Conservation (phyloP, 495 filamentous ascomycete species). For the Hypoxylon intermedium region DNA sequence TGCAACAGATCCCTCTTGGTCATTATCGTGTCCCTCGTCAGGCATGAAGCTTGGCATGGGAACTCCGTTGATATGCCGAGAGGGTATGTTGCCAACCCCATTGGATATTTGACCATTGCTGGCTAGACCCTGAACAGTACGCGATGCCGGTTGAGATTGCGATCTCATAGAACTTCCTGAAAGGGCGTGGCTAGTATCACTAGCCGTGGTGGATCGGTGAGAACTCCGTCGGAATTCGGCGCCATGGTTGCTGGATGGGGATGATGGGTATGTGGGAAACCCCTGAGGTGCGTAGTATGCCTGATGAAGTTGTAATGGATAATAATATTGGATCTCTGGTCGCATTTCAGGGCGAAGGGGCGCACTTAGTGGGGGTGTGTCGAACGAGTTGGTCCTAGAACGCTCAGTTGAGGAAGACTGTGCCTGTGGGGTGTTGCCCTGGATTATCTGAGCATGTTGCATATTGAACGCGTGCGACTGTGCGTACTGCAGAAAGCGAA, state of each 20-base stretch:
- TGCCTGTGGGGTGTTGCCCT: slow-evolving; percentile 50
- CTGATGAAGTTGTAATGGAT: slow-evolving; percentile 41
- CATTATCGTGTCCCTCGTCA: slow-evolving; percentile 53
- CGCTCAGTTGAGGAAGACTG: slow-evolving; percentile 52
- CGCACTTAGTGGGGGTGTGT: slow-evolving; percentile 58
- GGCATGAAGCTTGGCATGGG: slow-evolving; percentile 57
- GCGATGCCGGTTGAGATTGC: slow-evolving; percentile 63
- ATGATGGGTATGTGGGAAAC: slow-evolving; percentile 55
- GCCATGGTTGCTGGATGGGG: slow-evolving; percentile 50
- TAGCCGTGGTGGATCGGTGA: slow-evolving; percentile 52
- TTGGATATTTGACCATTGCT: slow-evolving; percentile 39
- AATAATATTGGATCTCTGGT: too few species aligned
- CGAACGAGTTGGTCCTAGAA: slow-evolving; percentile 61
- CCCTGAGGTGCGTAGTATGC: slow-evolving; percentile 44
- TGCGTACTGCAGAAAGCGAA: slow-evolving; percentile 56
- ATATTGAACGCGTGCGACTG: slow-evolving; percentile 55
- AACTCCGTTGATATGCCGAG: slow-evolving; percentile 51
- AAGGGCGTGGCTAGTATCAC: slow-evolving; percentile 47
- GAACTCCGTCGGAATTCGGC: slow-evolving; percentile 59
- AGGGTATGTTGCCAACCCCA: slow-evolving; percentile 40
- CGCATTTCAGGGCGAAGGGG: slow-evolving; percentile 58
- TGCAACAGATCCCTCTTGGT: slow-evolving; percentile 35
- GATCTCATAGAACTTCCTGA: slow-evolving; percentile 59
- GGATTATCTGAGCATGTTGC: slow-evolving; percentile 54
- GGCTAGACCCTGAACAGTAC: slow-evolving; percentile 44